These are phyloP conservation scores for Thamnidium elegans DNA, from an alignment of 192 early-diverging fungal genomes.

Conservation along the genomic window DNA sequence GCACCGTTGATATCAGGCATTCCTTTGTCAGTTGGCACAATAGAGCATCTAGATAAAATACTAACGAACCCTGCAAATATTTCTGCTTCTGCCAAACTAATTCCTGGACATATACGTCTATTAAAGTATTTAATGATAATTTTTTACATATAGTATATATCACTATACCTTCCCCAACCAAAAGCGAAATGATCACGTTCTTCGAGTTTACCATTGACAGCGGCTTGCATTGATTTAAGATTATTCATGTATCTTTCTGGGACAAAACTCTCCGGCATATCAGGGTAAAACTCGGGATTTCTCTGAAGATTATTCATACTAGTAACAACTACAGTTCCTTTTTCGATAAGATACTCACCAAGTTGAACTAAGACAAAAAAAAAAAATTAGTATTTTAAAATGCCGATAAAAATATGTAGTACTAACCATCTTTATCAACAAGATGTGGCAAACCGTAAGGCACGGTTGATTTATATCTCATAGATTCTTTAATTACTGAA, in stretches of 20 bases:
- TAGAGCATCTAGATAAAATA: background rate
- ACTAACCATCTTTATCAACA: slow-evolving; percentile 4
- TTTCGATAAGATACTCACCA: slow-evolving; percentile 46
- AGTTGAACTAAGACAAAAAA: background rate
- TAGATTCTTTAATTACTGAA: slow-evolving; percentile 2
- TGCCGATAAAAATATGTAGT: background rate
- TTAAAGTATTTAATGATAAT: background rate
- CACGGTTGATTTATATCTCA: background rate
- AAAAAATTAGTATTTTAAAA: background rate
- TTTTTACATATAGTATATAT: background rate
- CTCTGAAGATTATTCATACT: slow-evolving; percentile 46
- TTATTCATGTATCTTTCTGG: slow-evolving; percentile 37
- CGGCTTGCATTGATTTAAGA: slow-evolving; percentile 5
- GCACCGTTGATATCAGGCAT: background rate
- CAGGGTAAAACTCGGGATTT: slow-evolving; percentile 25
- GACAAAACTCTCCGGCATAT: slow-evolving; percentile 43
- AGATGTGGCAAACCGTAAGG: background rate
- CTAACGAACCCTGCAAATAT: slow-evolving; percentile 1
- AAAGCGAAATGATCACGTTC: slow-evolving; percentile 16
- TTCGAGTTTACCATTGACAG: slow-evolving; percentile 16
- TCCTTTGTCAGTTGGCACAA: background rate
- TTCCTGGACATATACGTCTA: background rate
- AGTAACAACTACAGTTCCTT: slow-evolving; percentile 42
- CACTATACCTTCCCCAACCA: slow-evolving; percentile 18
- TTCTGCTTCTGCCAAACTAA: slow-evolving; percentile 7